phyloP scores from a whole-genome alignment of 2,329 filamentous ascomycete genomes.

The Trichoderma oligosporum region DNA sequence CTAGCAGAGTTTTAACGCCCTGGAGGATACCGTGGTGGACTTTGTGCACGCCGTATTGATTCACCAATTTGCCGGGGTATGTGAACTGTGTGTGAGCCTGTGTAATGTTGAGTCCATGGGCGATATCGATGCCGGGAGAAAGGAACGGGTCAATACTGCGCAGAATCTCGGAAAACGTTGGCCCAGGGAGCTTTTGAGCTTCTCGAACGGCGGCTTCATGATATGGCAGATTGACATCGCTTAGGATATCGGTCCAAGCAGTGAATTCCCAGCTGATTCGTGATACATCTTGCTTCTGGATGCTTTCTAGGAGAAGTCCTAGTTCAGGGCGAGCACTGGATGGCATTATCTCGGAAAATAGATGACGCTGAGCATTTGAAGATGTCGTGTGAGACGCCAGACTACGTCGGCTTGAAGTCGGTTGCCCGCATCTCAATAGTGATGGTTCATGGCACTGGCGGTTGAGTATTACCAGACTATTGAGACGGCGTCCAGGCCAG shows the following conservation, averaged over 20 bases:
- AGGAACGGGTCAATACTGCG: constrained; percentile 56
- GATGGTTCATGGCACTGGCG: constrained; percentile 26
- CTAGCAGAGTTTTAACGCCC: constrained; percentile 35
- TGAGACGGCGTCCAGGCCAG: constrained; percentile 26
- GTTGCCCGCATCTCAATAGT: constrained; percentile 25
- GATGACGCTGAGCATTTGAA: constrained; percentile 2
- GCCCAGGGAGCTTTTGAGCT: constrained; percentile 44
- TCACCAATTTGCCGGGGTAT: constrained; percentile 35
- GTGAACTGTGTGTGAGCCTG: constrained; percentile 40
- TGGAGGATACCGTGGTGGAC: constrained; percentile 39
- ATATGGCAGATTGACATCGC: constrained; percentile 21
- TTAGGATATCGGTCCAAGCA: constrained; percentile 28
- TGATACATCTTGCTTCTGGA: constrained; percentile 30
- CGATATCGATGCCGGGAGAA: constrained; percentile 48
- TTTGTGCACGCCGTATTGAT: constrained; percentile 44
- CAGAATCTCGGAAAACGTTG: constrained; percentile 61
- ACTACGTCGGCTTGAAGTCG: constrained; percentile 26
- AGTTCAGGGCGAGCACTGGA: constrained; percentile 22
- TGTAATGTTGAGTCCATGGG: constrained; percentile 38
- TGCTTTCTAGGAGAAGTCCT: constrained; percentile 30
- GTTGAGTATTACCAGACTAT: constrained; percentile 21
- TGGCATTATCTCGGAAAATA: constrained; percentile 19
- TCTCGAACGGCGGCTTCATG: constrained; percentile 30
- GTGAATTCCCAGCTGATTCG: constrained; percentile 28
- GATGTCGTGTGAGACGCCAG: constrained; percentile 24